A percentile compares a stretch with the other conserved stretches of the same genome.
Evolutionary conservation across 2,329 filamentous ascomycete genomes (phyloP).

Genomic region (Colletotrichum sojae): DNA sequence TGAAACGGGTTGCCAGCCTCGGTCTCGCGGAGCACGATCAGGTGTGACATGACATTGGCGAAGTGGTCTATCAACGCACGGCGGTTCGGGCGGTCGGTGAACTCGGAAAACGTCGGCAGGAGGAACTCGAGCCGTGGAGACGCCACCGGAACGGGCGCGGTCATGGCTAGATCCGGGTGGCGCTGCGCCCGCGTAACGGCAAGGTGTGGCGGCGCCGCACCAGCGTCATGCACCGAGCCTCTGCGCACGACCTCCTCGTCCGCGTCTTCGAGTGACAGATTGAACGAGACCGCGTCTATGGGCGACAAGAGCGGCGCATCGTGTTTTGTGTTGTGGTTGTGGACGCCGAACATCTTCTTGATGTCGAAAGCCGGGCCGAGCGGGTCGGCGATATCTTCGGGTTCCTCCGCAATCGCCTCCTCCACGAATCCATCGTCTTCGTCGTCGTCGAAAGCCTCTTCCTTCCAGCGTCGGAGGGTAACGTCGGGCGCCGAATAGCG

Average conservation of each 20-base stretch:
- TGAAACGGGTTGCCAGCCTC: slow-evolving; percentile 75
- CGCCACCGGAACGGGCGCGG: slow-evolving; percentile 53
- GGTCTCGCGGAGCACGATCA: slow-evolving; percentile 74
- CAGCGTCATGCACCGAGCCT: slow-evolving; percentile 44
- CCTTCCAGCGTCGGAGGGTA: slow-evolving; percentile 34
- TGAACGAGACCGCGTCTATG: slow-evolving; percentile 49
- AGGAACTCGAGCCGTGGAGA: slow-evolving; percentile 66
- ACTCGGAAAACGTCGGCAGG: slow-evolving; percentile 69
- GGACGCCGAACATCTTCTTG: slow-evolving; percentile 32
- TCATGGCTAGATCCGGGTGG: slow-evolving; percentile 46
- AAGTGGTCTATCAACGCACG: slow-evolving; percentile 73
- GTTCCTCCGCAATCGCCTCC: slow-evolving; percentile 35
- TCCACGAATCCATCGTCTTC: slow-evolving; percentile 18
- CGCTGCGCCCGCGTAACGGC: slow-evolving; percentile 40
- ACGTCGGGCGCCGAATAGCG: slow-evolving; percentile 31
- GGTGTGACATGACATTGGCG: slow-evolving; percentile 73
- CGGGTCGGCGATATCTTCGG: slow-evolving; percentile 24
- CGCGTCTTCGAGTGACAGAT: slow-evolving; percentile 47
- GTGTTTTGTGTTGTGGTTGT: slow-evolving; percentile 24
- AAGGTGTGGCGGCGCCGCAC: slow-evolving; percentile 11
- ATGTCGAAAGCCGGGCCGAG: slow-evolving; percentile 24
- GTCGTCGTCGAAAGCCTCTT: slow-evolving; percentile 30
- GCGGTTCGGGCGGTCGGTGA: slow-evolving; percentile 67
- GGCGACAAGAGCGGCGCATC: slow-evolving; percentile 48
- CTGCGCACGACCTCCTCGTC: slow-evolving; percentile 43